Base-by-base conservation (phyloP, 1,284 basidiomycete genomes). In the Microstroma glucosiphilum region DNA sequence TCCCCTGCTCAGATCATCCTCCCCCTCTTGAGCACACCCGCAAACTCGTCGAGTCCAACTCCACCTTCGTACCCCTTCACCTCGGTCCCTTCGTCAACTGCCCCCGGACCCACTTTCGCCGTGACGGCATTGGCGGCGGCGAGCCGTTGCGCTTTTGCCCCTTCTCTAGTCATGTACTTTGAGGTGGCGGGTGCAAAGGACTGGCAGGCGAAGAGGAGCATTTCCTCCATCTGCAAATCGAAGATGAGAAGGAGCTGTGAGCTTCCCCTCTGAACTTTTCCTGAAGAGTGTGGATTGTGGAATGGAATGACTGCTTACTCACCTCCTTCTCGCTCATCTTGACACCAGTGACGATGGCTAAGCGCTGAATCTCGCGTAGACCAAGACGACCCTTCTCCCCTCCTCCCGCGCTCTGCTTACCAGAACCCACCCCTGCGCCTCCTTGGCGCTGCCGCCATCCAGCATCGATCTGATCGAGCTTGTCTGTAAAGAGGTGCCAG, bases 281-380 rank as follows among this genome's bases (percentile, higher is more conserved):
- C 30, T 4, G 30, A 37, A 37, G 30, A 9, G 30, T 9, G 30
- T 37, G 30, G 9, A 37, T 9, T 9, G 30, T 37, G 30, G 3
- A 37, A 3, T 3, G 30, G 3, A 9, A 9, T 3, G 30, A 3
- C 9, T 37, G 9, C 3, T 9, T 37, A 48, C 46, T 48, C 46
- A 48, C 46, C 17, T 48, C 46, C 46, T 48, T 48, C n/a, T 48
- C 46, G 46, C 23, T 48, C n/a, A 48, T n/a, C 11, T 48, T 48
- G n/a, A n/a, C 46, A n/a, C 46, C 46, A 3, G 23, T 23, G 46
- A n/a, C 23, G 46, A 48, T 48, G 11, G 46, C 46, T 48, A 48
- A 12, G 3, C 46, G 46, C 17, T 48, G 46, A 7, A 48, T n/a
- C 46, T 48, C 46, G 17, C 23, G 17, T 12, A n/a, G 17, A 7